Evolutionary conservation across 257 asterid species (phyloP), one percentile per base, ranked within the genome.

Genomic region (Ehretia macrophylla): DNA sequence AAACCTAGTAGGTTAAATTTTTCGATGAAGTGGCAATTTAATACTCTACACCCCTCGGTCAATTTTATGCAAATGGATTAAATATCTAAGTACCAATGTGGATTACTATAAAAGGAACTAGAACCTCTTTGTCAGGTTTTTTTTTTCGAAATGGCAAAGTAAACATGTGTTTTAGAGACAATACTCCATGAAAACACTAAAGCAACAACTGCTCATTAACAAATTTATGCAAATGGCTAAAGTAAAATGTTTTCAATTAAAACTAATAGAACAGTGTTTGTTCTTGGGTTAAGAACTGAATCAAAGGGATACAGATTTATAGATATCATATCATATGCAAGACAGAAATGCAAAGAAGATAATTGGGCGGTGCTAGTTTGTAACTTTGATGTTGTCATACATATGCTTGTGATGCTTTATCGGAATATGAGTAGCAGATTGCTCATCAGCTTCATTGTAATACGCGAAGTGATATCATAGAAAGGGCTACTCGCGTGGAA

Each of bases 381-480:
- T 83, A 81, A 88, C 92, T 88, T 81, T 88, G 67, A 85, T 77
- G 87, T 68, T 52, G 57, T 21, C 57, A 52, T 52, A 52, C 11
- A 16, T 19, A 11, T 32, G 11, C 22, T 20, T 14, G 32, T 27
- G 32, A 21, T 52, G 13, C 32, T 67, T 72, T 65, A 68, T 77
- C 57, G 85, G 77, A 73, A 77, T 61, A 60, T 51, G 72, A 46
- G 37, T 22, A 60, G 19, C 45, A 48, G 55, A n/a, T 18, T 23
- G 23, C 11, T 18, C 59, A 22, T 45, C 49, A 10, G 47, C n/a
- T 21, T 32, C 58, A 47, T 76, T 63, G 75, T 72, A 72, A 69
- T 77, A 69, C 80, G 84, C 69, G 81, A 76, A 51, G 23, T 62
- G 74, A 65, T 80, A 69, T 74, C 40, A 37, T 21, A 21, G 44